Evolutionary conservation across 2,329 filamentous ascomycete species (phyloP).

Genomic region (Conoideocrella luteorostrata): DNA sequence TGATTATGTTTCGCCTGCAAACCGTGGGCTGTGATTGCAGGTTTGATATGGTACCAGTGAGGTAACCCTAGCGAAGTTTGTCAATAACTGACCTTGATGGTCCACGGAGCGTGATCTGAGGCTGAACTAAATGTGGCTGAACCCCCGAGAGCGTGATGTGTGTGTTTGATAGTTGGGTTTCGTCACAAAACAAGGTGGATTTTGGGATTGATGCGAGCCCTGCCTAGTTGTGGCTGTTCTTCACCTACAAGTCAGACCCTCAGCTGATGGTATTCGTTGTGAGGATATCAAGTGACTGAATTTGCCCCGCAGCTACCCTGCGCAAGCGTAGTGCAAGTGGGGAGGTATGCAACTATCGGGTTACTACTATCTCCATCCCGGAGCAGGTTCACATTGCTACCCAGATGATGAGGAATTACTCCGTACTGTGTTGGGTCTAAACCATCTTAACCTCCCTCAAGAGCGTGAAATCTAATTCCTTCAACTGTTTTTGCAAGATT

Average conservation of each 20-base stretch:
- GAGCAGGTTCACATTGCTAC: too few species aligned
- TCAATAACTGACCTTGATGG: conserved; percentile 6
- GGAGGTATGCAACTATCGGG: conserved; percentile 8
- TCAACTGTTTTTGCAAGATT: too few species aligned
- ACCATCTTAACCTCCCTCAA: too few species aligned
- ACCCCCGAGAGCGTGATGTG: background rate
- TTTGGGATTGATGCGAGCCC: background rate
- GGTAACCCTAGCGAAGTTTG: too few species aligned
- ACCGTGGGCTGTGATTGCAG: too few species aligned
- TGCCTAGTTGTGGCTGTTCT: background rate
- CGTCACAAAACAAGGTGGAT: background rate
- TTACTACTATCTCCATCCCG: too few species aligned
- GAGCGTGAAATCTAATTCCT: too few species aligned
- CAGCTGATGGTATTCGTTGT: too few species aligned
- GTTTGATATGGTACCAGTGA: too few species aligned
- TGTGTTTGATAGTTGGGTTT: background rate
- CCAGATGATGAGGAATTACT: too few species aligned
- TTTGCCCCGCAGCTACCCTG: background rate
- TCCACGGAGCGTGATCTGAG: background rate
- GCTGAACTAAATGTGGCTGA: background rate
- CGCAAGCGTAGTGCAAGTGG: background rate
- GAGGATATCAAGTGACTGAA: background rate
- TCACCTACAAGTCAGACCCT: background rate
- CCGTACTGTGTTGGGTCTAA: too few species aligned
- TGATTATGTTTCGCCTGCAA: too few species aligned